Percentiles rank a stretch among this genome's conserved stretches.
phyloP scores from a whole-genome alignment of 257 asterid species.

The Forsythia suspensa region DNA sequence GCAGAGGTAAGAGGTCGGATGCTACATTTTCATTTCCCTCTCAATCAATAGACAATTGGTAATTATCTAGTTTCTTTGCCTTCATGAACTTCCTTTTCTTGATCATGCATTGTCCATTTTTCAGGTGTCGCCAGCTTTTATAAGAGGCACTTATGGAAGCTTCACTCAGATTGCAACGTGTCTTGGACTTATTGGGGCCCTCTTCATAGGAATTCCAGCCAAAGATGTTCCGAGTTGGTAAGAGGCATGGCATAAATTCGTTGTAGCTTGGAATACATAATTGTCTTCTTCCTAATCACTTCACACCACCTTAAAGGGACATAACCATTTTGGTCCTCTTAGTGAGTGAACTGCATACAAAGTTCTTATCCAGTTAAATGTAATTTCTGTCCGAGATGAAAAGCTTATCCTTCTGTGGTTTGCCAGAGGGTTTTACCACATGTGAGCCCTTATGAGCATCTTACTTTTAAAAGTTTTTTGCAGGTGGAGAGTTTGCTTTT shows the following conservation, averaged over 20 bases:
- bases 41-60: not conserved
- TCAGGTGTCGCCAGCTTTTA: conserved; percentile 90
- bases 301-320: not conserved
- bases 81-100: not conserved
- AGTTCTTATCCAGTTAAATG: conserved; percentile 10
- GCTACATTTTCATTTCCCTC: not conserved
- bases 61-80: not conserved
- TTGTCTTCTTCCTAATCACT: conserved; percentile 5
- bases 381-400: conserved; percentile 8
- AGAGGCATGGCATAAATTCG: conserved; percentile 28
- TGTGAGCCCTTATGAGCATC: conserved; percentile 4
- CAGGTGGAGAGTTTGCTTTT: conserved; percentile 99
- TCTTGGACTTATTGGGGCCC: conserved; percentile 74
- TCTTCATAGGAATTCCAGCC: conserved; percentile 81
- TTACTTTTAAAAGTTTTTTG: conserved; percentile 15
- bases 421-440: not conserved
- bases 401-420: conserved; percentile 20
- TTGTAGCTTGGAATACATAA: not conserved
- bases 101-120: conserved; percentile 29
- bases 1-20: conserved; percentile 62
- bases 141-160: conserved; percentile 94
- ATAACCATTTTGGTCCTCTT: not conserved
- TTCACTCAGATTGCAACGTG: conserved; percentile 90
- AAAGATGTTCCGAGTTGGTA: conserved; percentile 73
- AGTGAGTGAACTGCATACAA: not conserved